Evolutionary conservation across 2,329 filamentous ascomycete genomes (phyloP).

Genomic region (Nemania sp.): DNA sequence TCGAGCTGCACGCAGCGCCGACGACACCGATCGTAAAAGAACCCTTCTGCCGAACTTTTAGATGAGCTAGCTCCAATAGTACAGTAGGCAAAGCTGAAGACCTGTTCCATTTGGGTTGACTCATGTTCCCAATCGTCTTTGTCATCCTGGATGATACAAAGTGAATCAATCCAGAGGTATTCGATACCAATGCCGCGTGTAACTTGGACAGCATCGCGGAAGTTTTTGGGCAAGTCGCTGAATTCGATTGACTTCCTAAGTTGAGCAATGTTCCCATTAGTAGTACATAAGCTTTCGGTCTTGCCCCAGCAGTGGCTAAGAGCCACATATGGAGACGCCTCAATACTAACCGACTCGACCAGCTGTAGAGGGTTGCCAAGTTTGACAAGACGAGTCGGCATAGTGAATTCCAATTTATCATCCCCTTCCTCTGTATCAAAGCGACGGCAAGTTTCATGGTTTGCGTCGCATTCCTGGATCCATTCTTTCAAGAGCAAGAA

Average conservation of each 20-base stretch:
- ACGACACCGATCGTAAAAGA: slow-evolving; percentile 1
- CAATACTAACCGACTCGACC: not conserved
- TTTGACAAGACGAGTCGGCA: slow-evolving; percentile 16
- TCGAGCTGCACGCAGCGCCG: slow-evolving; percentile 13
- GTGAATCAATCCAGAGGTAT: slow-evolving; percentile 15
- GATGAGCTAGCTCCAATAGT: slow-evolving; percentile 23
- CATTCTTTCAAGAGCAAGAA: slow-evolving; percentile 10
- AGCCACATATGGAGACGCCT: slow-evolving; percentile 8
- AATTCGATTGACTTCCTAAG: slow-evolving; percentile 7
- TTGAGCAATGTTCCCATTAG: not conserved
- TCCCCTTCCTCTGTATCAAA: not conserved
- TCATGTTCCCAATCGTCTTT: slow-evolving; percentile 8
- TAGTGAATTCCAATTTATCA: not conserved
- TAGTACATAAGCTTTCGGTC: slow-evolving; percentile 1
- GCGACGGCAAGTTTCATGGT: slow-evolving; percentile 1
- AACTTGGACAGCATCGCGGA: slow-evolving; percentile 9
- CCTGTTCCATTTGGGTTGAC: slow-evolving; percentile 17
- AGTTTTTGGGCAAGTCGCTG: slow-evolving; percentile 5
- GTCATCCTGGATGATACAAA: slow-evolving; percentile 4
- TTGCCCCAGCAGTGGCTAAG: slow-evolving; percentile 21
- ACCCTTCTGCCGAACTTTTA: slow-evolving; percentile 11
- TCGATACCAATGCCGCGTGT: not conserved
- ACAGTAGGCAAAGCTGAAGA: slow-evolving; percentile 26
- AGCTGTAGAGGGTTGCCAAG: not conserved
- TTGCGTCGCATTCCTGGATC: slow-evolving; percentile 9